Percentiles rank a stretch among this genome's conserved stretches.
These are phyloP conservation scores for Ananas comosus DNA, from an alignment of 176 grass and related monocot genomes.

Conservation along the genomic window DNA sequence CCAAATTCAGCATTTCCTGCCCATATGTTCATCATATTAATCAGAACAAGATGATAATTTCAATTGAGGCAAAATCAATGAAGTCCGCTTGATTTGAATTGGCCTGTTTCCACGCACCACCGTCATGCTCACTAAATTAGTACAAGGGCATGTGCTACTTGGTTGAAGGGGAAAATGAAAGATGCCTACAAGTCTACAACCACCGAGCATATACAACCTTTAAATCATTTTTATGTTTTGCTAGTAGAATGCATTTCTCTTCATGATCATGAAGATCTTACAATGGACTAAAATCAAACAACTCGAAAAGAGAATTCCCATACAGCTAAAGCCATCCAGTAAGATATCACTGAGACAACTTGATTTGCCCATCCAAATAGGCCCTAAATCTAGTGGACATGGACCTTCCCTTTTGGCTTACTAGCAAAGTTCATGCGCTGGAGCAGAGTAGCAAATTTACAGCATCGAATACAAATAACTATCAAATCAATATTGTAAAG, in stretches of 20 bases:
- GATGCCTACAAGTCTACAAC: too few species aligned
- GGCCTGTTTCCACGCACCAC: too few species aligned
- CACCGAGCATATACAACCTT: too few species aligned
- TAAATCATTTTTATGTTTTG: too few species aligned
- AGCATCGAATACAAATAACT: neutral
- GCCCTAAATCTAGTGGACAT: too few species aligned
- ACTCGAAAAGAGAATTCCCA: neutral
- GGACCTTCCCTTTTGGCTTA: too few species aligned
- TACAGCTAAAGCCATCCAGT: neutral
- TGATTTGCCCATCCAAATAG: neutral
- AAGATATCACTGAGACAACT: neutral
- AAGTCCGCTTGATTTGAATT: too few species aligned
- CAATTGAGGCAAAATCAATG: too few species aligned
- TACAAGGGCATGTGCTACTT: too few species aligned
- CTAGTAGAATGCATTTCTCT: too few species aligned
- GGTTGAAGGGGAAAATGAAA: too few species aligned
- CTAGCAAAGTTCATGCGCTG: neutral
- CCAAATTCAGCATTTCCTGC: slow-evolving; percentile 93
- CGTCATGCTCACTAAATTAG: too few species aligned
- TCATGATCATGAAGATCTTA: neutral
- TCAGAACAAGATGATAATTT: neutral
- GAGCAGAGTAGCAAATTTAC: neutral
- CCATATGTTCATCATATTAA: neutral
- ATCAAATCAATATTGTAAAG: neutral
- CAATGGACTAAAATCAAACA: neutral